Evolutionary conservation across 768 basidiomycete species (phyloP), one percentile per base, ranked within the genome.

Genomic region (Agaricus subrufescens): DNA sequence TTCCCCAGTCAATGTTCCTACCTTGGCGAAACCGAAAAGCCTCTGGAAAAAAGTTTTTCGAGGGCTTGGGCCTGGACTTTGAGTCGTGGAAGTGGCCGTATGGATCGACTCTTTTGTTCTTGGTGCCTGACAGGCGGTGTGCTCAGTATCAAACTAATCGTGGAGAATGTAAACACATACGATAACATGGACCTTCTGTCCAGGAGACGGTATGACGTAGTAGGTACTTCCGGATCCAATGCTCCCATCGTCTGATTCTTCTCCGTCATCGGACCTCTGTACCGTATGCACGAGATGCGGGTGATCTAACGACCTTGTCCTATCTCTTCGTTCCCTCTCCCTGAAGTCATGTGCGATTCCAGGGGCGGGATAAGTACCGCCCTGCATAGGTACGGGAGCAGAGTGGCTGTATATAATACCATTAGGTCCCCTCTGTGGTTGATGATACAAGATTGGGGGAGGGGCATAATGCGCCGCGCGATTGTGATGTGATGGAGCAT

Each of bases 101-200:
- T 73, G 74, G 25, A 84, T 72, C 11, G 83, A 84, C 26, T 75
- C 71, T 38, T 78, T 77, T 60, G 80, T 75, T 63, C 69, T 72
- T 39, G 71, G 69, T 51, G 66, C 56, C 75, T 76, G 57, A 60
- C 62, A 61, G 60, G 59, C 58, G 61, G 51, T 58, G 49, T 34
- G 52, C 40, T 48, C 46, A 62, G 56, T 45, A 60, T 57, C 54
- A 61, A 55, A 46, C 51, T 39, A 50, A 53, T 51, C 52, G 23
- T 63, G 56, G 48, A 44, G 29, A 42, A 49, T 19, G 34, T 48
- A 48, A 61, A 63, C 26, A 79, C 88, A 77, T 70, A 89, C 88
- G 63, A 89, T 76, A 59, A 87, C 78, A 66, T 85, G 86, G 55
- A 88, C 80, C 62, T 89, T 90, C 65, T 87, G 86, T n/a, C 85